Percentiles rank a stretch among this genome's conserved stretches.
Evolutionary conservation across 1,284 basidiomycete genomes (phyloP).

Genomic region (Psilocybe mexicana): DNA sequence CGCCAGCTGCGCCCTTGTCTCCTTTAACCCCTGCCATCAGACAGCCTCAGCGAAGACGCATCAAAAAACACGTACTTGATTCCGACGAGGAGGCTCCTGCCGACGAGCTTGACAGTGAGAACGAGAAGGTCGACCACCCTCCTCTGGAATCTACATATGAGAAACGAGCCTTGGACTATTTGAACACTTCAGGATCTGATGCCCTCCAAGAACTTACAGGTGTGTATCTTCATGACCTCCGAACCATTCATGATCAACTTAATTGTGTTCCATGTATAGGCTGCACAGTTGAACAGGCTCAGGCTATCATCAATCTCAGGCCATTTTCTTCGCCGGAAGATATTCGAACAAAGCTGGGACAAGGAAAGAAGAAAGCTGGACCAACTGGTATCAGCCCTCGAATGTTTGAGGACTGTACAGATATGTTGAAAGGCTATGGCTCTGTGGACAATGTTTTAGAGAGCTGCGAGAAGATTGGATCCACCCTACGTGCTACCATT

Average conservation of each 20-base stretch:
- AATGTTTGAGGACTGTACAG: conserved; percentile 88
- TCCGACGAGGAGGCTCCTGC: conserved; percentile 64
- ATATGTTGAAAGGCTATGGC: conserved; percentile 89
- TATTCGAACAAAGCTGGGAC: conserved; percentile 75
- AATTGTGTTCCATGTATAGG: conserved; percentile 46
- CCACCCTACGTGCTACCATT: conserved; percentile 66
- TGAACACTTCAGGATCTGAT: conserved; percentile 76
- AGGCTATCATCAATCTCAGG: conserved; percentile 76
- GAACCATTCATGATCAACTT: conserved; percentile 14
- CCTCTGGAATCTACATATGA: conserved; percentile 32
- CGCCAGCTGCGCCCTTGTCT: conserved; percentile 33
- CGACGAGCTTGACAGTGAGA: conserved; percentile 40
- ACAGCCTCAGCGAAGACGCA: conserved; percentile 47
- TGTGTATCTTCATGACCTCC: conserved; percentile 35
- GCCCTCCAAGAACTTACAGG: conserved; percentile 90
- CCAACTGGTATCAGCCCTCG: conserved; percentile 83
- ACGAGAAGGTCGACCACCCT: conserved; percentile 25
- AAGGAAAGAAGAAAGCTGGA: conserved; percentile 80
- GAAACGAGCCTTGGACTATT: conserved; percentile 75
- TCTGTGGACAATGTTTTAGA: conserved; percentile 89
- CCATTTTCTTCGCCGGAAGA: conserved; percentile 84
- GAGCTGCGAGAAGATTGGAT: conserved; percentile 87
- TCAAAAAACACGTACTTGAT: conserved; percentile 59
- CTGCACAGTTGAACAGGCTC: conserved; percentile 82
- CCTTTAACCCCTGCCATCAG: conserved; percentile 33